Conservation (phyloP, 768 basidiomycete genomes). For the Kwoniella newhampshirensis region DNA sequence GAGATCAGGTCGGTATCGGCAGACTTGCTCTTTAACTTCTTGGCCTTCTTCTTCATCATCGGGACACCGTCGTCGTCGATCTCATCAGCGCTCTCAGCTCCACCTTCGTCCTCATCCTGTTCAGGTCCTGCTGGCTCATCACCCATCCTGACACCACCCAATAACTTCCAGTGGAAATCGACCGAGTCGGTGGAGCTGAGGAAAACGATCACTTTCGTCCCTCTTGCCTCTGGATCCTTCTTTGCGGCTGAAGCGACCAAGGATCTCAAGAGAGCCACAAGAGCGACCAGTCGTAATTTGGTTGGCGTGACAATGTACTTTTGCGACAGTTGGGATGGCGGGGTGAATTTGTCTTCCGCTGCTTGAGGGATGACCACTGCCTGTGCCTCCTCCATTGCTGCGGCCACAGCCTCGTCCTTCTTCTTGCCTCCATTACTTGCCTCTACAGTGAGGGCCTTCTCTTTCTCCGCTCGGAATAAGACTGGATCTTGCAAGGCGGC, state of each 20-base stretch:
- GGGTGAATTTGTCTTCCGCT: constrained; percentile 67
- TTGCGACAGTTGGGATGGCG: constrained; percentile 88
- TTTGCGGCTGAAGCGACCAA: constrained; percentile 62
- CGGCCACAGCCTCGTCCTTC: constrained; percentile 22
- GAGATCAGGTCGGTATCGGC: constrained; percentile 57
- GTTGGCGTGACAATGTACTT: constrained; percentile 86
- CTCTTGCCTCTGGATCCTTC: constrained; percentile 23
- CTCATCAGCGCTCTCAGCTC: constrained; percentile 37
- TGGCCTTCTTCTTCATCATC: constrained; percentile 46
- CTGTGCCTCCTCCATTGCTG: constrained; percentile 28
- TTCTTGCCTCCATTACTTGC: constrained; percentile 30
- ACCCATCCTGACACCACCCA: constrained; percentile 72
- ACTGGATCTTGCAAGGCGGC: constrained; percentile 73
- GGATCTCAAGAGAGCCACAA: constrained; percentile 79
- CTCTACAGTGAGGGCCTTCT: constrained; percentile 51
- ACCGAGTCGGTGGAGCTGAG: constrained; percentile 96
- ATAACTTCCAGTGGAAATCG: constrained; percentile 88
- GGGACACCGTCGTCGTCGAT: constrained; percentile 26
- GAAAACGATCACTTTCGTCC: constrained; percentile 73
- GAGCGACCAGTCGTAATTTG: constrained; percentile 88
- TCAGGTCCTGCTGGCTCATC: constrained; percentile 31
- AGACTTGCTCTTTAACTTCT: constrained; percentile 48
- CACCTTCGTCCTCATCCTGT: constrained; percentile 23
- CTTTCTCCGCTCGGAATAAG: constrained; percentile 73
- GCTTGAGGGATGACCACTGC: constrained; percentile 33